Evolutionary conservation across 352 stramenopile species (phyloP).

Genomic region (Phytophthora rubi): DNA sequence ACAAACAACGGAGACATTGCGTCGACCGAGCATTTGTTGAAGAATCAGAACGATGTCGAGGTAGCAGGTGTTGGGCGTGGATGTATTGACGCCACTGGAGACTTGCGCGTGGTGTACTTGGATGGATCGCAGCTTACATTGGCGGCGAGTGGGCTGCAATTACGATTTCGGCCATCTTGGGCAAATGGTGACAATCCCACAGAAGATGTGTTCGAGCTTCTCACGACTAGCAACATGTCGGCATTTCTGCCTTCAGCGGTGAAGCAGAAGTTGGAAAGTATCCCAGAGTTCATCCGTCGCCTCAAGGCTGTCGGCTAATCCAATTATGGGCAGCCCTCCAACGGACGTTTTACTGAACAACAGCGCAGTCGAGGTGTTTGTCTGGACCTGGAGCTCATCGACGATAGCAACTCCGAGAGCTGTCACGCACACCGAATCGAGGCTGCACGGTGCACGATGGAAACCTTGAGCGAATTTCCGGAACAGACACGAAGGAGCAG

Average conservation of each 20-base stretch:
- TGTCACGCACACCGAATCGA: background rate
- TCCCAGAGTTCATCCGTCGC: constrained; percentile 60
- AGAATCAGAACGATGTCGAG: constrained; percentile 20
- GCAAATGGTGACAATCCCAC: constrained; percentile 1
- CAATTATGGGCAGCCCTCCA: constrained; percentile 31
- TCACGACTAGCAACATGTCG: constrained; percentile 40
- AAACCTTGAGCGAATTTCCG: constrained; percentile 2
- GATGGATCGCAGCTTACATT: constrained; percentile 54
- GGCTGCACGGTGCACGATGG: constrained; percentile 16
- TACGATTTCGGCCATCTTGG: constrained; percentile 48
- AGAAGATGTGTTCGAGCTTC: constrained; percentile 50
- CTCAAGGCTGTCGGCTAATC: constrained; percentile 36
- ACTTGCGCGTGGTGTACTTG: constrained; percentile 53
- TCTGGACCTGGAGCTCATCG: background rate
- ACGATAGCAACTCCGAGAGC: background rate
- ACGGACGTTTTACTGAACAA: constrained; percentile 18
- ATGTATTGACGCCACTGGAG: constrained; percentile 42
- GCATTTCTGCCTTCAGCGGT: constrained; percentile 49
- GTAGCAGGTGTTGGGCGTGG: constrained; percentile 56
- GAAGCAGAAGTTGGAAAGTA: constrained; percentile 54
- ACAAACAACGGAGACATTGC: background rate
- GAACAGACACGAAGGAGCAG: constrained; percentile 21
- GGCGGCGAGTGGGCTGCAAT: constrained; percentile 46
- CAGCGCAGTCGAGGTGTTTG: background rate
- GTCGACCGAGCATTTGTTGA: background rate